Base-by-base conservation (phyloP, 306 rosid genomes). In the Trichosanthes truncata region DNA sequence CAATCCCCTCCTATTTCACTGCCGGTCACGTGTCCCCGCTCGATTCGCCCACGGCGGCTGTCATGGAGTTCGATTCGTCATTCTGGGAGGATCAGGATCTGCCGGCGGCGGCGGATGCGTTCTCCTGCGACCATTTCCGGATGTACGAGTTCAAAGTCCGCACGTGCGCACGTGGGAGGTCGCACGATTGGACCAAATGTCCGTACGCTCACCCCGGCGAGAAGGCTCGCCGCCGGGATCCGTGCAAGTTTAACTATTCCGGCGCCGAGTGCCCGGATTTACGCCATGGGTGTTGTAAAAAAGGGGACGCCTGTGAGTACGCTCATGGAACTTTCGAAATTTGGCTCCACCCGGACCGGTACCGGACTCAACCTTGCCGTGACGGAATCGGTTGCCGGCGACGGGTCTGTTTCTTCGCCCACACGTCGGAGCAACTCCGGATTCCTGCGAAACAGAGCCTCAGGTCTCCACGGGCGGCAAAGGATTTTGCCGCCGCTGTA, bases 261-360 rank as follows among this genome's bases (percentile, higher is more conserved):
- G 95, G 87, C 68, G 55, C 83, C 0, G 80, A 93, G 0, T 94
- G 98, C 79, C 88, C 91, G 14, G 97, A 92, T 25, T 92, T 88
- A 61, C 97, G 98, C 21, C 85, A 81, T 35, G 97, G 95, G 1
- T 78, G 40, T 69, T 94, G 98, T 82, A 20, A 1, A 3, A 89
- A 82, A 31, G 97, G 97, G 1, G 97, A 94, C 62, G 79, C 87
- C 0, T 94, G 98, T 56, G 90, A 91, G 84, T 89, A 91, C 40
- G 93, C 98, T 9, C 98, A 94, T n/a, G 98, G 98, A 26, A 96
- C 91, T 0, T 94, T 94, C 31, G 98, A 94, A 78, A 88, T 93
- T 78, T 94, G 98, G 98, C 95, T 94, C 3, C 98, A 94, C 66
- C 98, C 98, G 5, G 87, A 90, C 11, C 93, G 98, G 1, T 94